These are phyloP conservation scores for Gossypium aridum DNA, from an alignment of 441 rosid species.

Conservation along the genomic window DNA sequence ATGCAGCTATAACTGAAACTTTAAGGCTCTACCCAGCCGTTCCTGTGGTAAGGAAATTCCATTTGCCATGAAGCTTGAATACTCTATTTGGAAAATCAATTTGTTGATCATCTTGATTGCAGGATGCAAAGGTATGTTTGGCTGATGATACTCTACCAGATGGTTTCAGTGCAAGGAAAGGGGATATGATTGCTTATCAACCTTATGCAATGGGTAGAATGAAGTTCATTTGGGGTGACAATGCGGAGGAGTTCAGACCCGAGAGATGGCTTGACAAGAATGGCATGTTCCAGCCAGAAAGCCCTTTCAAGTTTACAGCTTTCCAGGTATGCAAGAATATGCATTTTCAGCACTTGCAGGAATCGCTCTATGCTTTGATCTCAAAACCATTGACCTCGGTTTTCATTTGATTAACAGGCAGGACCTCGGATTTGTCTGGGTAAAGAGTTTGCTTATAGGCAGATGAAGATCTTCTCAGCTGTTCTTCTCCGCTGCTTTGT, in stretches of 20 bases:
- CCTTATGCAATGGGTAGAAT: constrained; percentile 52
- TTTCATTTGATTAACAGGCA: constrained; percentile 32
- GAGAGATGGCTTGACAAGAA: constrained; percentile 43
- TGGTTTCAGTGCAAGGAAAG: constrained; percentile 38
- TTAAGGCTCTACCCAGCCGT: constrained; percentile 33
- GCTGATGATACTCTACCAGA: constrained; percentile 39
- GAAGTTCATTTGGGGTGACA: constrained; percentile 62
- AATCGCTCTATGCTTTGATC: background rate
- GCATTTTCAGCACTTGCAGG: background rate
- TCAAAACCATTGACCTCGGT: background rate
- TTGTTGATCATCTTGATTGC: background rate
- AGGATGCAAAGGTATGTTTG: constrained; percentile 37
- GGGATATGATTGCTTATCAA: constrained; percentile 29
- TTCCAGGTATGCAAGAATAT: constrained; percentile 42
- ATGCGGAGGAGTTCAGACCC: constrained; percentile 46
- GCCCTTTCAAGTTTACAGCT: constrained; percentile 41
- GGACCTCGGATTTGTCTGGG: constrained; percentile 81
- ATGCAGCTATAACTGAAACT: constrained; percentile 34
- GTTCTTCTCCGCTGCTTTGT: constrained; percentile 30
- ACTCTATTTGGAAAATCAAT: background rate
- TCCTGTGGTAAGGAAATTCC: constrained; percentile 24
- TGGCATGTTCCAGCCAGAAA: constrained; percentile 25
- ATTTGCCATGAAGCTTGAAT: background rate
- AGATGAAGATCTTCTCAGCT: constrained; percentile 63
- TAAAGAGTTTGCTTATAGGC: constrained; percentile 74